Conservation (phyloP, 2,329 filamentous ascomycete species). For the Penicillium sp. region DNA sequence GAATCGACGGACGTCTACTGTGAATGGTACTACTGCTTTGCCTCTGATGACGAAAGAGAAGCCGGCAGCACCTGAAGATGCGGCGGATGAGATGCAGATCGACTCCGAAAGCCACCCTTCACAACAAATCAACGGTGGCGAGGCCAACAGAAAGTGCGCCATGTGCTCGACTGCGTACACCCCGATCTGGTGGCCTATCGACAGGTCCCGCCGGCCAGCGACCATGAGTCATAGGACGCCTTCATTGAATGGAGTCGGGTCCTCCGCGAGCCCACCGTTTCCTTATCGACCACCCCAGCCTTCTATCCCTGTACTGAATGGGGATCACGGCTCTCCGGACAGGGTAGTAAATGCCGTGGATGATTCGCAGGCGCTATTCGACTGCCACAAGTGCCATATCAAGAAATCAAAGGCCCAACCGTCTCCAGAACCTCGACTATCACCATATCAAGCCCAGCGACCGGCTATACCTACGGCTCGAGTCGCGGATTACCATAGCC, state of each 20-base stretch:
- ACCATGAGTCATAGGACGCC: constrained; percentile 53
- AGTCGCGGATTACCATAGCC: constrained; percentile 36
- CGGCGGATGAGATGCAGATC: constrained; percentile 37
- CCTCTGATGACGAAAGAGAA: constrained; percentile 33
- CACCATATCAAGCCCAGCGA: constrained; percentile 40
- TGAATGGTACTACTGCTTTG: constrained; percentile 41
- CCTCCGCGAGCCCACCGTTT: constrained; percentile 33
- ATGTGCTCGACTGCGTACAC: constrained; percentile 48
- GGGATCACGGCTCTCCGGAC: constrained; percentile 31
- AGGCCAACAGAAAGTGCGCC: constrained; percentile 41
- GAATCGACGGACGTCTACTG: constrained; percentile 63
- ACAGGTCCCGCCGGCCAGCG: constrained; percentile 57
- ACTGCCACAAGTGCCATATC: constrained; percentile 75
- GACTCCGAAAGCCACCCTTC: constrained; percentile 33
- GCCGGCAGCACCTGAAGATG: constrained; percentile 27
- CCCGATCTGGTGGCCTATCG: constrained; percentile 66
- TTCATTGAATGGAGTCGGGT: constrained; percentile 39
- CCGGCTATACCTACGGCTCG: constrained; percentile 41
- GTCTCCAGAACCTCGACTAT: constrained; percentile 40
- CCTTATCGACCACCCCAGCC: constrained; percentile 32
- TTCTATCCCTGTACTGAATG: constrained; percentile 34
- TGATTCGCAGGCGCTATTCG: constrained; percentile 55
- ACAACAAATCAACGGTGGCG: constrained; percentile 22
- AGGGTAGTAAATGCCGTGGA: constrained; percentile 14
- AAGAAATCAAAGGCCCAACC: constrained; percentile 46